A percentile compares a stretch with the other conserved stretches of the same genome.
Conservation (phyloP, 176 grass and related monocot genomes). For the Oryza nivara region DNA sequence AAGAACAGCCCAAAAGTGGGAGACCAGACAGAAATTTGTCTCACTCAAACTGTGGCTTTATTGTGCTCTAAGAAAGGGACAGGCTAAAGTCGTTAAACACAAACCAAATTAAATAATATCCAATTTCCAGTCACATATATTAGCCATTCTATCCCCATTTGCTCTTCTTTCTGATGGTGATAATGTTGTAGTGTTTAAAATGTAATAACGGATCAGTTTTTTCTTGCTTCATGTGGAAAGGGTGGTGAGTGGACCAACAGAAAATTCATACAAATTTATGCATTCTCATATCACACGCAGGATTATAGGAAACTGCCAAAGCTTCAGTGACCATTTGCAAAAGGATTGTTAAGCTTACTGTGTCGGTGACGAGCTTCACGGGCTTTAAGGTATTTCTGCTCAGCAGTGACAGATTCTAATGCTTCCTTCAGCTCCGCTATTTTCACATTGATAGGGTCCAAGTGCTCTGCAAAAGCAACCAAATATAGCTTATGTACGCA, state of each 20-base stretch:
- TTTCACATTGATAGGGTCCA: slow-evolving; percentile 97
- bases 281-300: neutral
- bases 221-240: neutral
- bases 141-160: neutral
- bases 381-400: slow-evolving; percentile 96
- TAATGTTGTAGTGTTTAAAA: neutral
- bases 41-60: neutral
- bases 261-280: neutral
- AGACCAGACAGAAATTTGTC: neutral
- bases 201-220: neutral
- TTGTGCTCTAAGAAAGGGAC: neutral
- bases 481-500: slow-evolving; percentile 1
- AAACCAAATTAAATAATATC: neutral
- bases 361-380: slow-evolving; percentile 86
- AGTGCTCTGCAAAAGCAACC: slow-evolving; percentile 74
- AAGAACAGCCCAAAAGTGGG: neutral
- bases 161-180: neutral
- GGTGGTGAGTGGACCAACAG: neutral
- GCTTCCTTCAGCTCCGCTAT: slow-evolving; percentile 95
- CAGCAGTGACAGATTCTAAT: slow-evolving; percentile 83
- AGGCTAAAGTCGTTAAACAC: neutral
- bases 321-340: neutral
- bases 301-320: neutral
- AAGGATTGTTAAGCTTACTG: slow-evolving; percentile 65
- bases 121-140: neutral